Evolutionary conservation across 306 rosid species (phyloP).

Genomic region (Gynostemma pentaphyllum): DNA sequence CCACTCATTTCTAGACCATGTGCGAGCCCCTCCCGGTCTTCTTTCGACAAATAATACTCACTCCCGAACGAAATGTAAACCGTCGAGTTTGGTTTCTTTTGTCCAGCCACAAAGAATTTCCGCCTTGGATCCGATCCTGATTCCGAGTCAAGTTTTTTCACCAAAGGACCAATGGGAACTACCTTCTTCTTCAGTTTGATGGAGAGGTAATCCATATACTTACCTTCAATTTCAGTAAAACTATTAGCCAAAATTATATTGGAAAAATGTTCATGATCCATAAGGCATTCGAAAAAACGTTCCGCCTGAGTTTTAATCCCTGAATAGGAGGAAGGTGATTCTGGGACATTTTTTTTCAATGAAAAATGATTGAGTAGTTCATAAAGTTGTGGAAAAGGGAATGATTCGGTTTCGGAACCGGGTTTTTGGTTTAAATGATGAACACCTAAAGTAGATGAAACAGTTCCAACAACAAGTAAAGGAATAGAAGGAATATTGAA

Average conservation of each 20-base stretch:
- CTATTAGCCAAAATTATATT: background rate
- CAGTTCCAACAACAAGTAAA: background rate
- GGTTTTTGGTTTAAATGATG: background rate
- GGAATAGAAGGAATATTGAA: slow-evolving; percentile 11
- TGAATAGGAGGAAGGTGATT: too few species aligned
- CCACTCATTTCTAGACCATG: slow-evolving; percentile 13
- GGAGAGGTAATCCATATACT: slow-evolving; percentile 11
- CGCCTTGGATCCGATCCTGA: background rate
- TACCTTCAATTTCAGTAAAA: slow-evolving; percentile 2
- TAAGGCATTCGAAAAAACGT: too few species aligned
- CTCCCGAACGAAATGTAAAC: slow-evolving; percentile 21
- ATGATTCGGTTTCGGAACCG: background rate
- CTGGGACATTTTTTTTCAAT: too few species aligned
- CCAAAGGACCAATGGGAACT: slow-evolving; percentile 10
- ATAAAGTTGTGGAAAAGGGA: slow-evolving; percentile 1
- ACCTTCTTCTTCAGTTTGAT: background rate
- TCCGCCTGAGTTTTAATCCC: background rate
- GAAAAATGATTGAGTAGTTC: background rate
- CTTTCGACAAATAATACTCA: slow-evolving; percentile 11
- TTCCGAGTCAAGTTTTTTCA: background rate
- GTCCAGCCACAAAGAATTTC: slow-evolving; percentile 6
- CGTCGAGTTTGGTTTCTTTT: slow-evolving; percentile 4
- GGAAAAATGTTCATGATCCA: too few species aligned
- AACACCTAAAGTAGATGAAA: background rate
- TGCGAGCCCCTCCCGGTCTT: slow-evolving; percentile 12